A percentile compares a stretch with the other conserved stretches of the same genome.
These are phyloP conservation scores for Pseudoneurospora amorphoporcata DNA, from an alignment of 495 filamentous ascomycete species.

Conservation along the genomic window DNA sequence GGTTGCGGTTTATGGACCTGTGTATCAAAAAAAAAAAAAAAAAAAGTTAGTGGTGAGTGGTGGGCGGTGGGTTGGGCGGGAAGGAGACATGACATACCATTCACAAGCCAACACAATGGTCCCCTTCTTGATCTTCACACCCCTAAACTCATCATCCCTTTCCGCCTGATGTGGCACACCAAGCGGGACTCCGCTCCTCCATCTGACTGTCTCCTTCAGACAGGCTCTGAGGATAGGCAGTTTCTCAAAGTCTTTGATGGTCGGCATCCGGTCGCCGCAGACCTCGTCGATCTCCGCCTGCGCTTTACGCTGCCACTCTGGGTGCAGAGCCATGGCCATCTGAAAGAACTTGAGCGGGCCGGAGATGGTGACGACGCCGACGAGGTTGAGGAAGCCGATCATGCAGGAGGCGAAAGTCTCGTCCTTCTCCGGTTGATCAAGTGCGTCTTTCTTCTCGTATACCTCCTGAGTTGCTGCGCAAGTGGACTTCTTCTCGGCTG, in stretches of 20 bases:
- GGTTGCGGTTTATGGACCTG: slow-evolving; percentile 42
- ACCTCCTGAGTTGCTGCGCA: not conserved
- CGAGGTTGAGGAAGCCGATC: slow-evolving; percentile 38
- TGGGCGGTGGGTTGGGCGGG: not conserved
- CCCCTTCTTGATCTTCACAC: slow-evolving; percentile 40
- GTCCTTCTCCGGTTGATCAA: slow-evolving; percentile 29
- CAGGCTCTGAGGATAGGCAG: slow-evolving; percentile 46
- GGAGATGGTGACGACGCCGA: slow-evolving; percentile 38
- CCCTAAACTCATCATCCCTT: slow-evolving; percentile 37
- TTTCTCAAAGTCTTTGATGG: slow-evolving; percentile 33
- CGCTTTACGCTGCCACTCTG: slow-evolving; percentile 36
- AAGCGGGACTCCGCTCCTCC: slow-evolving; percentile 44
- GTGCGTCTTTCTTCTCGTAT: slow-evolving; percentile 21
- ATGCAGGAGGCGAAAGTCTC: slow-evolving; percentile 39
- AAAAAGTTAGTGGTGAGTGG: not conserved
- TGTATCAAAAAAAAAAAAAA: not conserved
- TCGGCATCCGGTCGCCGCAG: slow-evolving; percentile 41
- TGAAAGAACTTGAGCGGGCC: slow-evolving; percentile 39
- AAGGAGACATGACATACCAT: slow-evolving; percentile 26
- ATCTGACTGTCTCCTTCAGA: slow-evolving; percentile 50
- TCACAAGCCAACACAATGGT: slow-evolving; percentile 45
- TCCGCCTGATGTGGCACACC: slow-evolving; percentile 45
- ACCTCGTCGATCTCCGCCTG: slow-evolving; percentile 53
- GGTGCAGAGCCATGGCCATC: slow-evolving; percentile 38
- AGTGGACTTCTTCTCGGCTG: not conserved